A percentile compares a stretch with the other conserved stretches of the same genome.
phyloP scores from a whole-genome alignment of 2,329 filamentous ascomycete species.

The Aspergillus pseudoviridinutans region DNA sequence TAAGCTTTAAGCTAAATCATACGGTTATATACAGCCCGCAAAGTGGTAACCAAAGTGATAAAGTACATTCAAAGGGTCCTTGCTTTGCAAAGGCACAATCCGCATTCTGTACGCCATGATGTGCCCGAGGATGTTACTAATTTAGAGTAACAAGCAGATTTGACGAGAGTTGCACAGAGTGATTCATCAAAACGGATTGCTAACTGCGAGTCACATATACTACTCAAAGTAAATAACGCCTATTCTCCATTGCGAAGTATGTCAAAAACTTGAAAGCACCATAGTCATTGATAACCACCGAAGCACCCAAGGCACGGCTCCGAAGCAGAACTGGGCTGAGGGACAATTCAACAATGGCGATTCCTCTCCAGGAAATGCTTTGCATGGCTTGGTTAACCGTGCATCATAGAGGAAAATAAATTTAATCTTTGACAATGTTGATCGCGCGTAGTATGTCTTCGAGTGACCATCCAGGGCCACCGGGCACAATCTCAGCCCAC shows the following conservation, averaged over 20 bases:
- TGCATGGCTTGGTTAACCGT: neutral
- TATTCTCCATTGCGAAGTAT: neutral
- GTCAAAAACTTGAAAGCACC: neutral
- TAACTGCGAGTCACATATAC: neutral
- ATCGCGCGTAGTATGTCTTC: constrained; percentile 58
- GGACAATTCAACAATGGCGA: neutral
- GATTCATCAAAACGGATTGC: neutral
- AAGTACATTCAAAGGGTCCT: too few species aligned
- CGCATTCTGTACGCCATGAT: too few species aligned
- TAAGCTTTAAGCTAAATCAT: too few species aligned
- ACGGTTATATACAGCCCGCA: too few species aligned
- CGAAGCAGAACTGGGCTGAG: neutral
- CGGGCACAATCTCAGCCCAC: constrained; percentile 67
- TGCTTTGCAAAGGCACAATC: too few species aligned
- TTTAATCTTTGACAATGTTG: constrained; percentile 16
- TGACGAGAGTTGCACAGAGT: neutral
- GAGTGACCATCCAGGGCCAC: constrained; percentile 58
- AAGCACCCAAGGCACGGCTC: neutral
- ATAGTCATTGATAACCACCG: too few species aligned
- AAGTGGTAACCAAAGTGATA: too few species aligned
- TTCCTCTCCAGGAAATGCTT: neutral
- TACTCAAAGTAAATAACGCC: neutral
- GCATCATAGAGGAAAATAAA: neutral
- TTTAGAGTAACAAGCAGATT: too few species aligned
- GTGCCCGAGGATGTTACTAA: too few species aligned